Percentiles rank a stretch among this genome's conserved stretches.
phyloP scores from a whole-genome alignment of 139 green algal genomes.

The Dunaliella sp. region DNA sequence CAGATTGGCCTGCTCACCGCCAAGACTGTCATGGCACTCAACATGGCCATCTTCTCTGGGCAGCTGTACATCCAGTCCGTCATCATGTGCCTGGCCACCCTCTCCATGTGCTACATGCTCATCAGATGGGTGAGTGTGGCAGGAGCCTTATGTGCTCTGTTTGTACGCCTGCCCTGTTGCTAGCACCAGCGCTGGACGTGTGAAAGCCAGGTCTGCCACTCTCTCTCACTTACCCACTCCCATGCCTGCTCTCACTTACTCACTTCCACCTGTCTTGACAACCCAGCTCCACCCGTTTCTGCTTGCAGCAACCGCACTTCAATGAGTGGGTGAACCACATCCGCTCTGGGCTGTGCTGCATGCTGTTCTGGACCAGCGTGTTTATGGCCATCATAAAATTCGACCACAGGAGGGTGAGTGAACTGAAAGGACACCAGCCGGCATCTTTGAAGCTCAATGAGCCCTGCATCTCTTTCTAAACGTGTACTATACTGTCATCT shows the following conservation, averaged over 20 bases:
- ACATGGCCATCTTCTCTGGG: conserved; percentile 20
- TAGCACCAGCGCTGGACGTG: no score
- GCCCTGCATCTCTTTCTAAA: no score
- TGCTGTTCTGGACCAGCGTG: conserved; percentile 29
- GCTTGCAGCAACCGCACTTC: conserved; percentile 41
- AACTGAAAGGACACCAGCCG: background rate
- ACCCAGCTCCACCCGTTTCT: no score
- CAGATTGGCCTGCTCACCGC: conserved; percentile 22
- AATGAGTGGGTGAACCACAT: conserved; percentile 50
- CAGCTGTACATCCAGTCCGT: conserved; percentile 28
- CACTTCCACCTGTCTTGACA: no score
- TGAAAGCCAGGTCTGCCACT: no score
- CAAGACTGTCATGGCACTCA: conserved; percentile 28
- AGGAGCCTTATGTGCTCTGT: no score
- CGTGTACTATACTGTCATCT: no score
- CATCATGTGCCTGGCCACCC: conserved; percentile 10
- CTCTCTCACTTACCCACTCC: no score
- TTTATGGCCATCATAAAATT: conserved; percentile 30
- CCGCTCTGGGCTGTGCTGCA: conserved; percentile 38
- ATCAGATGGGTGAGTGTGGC: conserved; percentile 21
- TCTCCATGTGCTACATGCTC: conserved; percentile 35
- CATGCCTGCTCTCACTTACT: no score
- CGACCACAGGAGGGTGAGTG: background rate
- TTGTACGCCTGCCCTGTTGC: no score
- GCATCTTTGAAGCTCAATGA: no score